A percentile compares a stretch with the other conserved stretches of the same genome.
Conservation (phyloP, 2,329 filamentous ascomycete species). For the Claviceps purpurea region DNA sequence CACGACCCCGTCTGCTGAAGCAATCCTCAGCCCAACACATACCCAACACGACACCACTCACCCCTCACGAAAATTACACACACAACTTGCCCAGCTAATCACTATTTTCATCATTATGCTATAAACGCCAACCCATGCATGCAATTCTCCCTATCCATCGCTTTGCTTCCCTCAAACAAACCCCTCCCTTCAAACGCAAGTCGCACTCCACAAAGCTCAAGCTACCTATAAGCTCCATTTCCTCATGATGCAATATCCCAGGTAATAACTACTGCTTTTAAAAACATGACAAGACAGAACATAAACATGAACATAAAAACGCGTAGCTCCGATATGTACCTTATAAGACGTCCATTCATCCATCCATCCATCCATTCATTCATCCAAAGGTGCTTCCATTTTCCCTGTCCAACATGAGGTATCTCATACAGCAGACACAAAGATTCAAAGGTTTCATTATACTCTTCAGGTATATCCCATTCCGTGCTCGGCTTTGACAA, state of each 20-base stretch:
- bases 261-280: neutral
- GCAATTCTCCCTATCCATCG: neutral
- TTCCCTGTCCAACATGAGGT: neutral
- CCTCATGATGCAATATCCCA: no score
- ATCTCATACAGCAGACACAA: conserved; percentile 1
- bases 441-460: neutral
- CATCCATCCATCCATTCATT: neutral
- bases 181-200: neutral
- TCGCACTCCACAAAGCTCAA: neutral
- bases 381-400: neutral
- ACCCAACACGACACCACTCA: no score
- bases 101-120: conserved; percentile 1
- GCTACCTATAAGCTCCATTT: no score
- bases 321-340: neutral
- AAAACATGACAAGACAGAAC: neutral
- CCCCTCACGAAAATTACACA: neutral
- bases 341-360: neutral
- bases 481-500: neutral
- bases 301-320: neutral
- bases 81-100: neutral
- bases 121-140: conserved; percentile 4
- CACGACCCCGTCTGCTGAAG: no score
- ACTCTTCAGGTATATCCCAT: neutral
- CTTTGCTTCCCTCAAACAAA: neutral
- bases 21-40: no score